Conservation (phyloP, 2,329 filamentous ascomycete genomes). For the Calonectria crousiana region DNA sequence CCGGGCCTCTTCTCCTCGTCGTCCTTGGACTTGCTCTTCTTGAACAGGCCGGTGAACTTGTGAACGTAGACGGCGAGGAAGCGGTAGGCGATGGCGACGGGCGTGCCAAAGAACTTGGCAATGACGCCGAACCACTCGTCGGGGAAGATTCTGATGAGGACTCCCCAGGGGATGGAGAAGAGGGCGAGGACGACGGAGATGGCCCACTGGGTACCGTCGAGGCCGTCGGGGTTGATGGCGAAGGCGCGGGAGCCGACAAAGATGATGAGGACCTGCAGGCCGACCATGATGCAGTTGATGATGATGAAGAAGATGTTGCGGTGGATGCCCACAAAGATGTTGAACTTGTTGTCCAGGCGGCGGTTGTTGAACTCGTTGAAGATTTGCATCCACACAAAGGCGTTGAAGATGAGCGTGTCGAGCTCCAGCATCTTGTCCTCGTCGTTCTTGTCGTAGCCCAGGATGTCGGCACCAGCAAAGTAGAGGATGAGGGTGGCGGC, state of each 20-base stretch:
- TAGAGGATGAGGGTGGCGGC: constrained; percentile 65
- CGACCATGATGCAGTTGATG: constrained; percentile 70
- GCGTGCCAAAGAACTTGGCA: background rate
- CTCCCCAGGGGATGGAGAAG: constrained; percentile 63
- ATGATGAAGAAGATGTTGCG: constrained; percentile 69
- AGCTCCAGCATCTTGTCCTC: constrained; percentile 49
- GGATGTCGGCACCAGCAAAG: constrained; percentile 65
- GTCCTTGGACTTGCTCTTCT: background rate
- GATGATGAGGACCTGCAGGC: constrained; percentile 68
- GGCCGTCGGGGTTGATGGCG: constrained; percentile 20
- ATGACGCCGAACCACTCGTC: constrained; percentile 47
- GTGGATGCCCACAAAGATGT: constrained; percentile 69
- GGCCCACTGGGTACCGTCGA: constrained; percentile 29
- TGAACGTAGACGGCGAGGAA: background rate
- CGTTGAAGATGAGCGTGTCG: constrained; percentile 74
- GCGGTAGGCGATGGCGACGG: background rate
- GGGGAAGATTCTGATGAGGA: constrained; percentile 63
- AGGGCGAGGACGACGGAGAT: constrained; percentile 50
- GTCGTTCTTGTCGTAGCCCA: constrained; percentile 57
- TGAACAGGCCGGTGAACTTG: background rate
- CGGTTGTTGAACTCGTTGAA: constrained; percentile 77
- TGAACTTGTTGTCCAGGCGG: constrained; percentile 72
- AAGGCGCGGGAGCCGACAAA: constrained; percentile 59
- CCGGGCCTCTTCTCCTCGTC: background rate
- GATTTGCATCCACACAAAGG: constrained; percentile 78